phyloP scores from a whole-genome alignment of 2,329 filamentous ascomycete genomes.

The Sporothrix dimorphospora region DNA sequence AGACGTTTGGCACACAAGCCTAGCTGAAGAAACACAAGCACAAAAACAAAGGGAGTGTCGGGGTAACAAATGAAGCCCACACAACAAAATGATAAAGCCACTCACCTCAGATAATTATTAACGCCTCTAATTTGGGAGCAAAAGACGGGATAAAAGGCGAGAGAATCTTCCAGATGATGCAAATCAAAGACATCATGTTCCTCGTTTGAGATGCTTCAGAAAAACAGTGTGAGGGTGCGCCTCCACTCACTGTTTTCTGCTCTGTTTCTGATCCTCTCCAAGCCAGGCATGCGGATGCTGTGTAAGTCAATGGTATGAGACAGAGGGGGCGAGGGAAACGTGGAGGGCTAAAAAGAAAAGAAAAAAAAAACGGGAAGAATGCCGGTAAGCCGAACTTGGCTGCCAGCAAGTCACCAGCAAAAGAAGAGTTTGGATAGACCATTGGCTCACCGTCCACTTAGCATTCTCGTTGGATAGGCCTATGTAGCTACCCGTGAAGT shows the following conservation, averaged over 20 bases:
- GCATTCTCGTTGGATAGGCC: too few relatives aligned
- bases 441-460: not conserved
- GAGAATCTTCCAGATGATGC: conserved; percentile 8
- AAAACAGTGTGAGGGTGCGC: not conserved
- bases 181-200: not conserved
- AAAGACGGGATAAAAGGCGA: conserved; percentile 8
- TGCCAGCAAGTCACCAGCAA: not conserved
- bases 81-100: not conserved
- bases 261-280: not conserved
- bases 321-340: not conserved
- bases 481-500: too few relatives aligned
- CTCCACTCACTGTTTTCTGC: not conserved
- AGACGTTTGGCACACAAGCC: not conserved
- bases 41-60: not conserved
- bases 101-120: too few relatives aligned
- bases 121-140: not conserved
- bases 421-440: not conserved
- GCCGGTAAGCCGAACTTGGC: not conserved
- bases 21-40: not conserved
- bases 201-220: not conserved
- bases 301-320: not conserved
- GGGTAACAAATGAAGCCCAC: not conserved
- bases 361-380: not conserved
- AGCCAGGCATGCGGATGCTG: not conserved
- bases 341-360: not conserved